Base-by-base conservation (phyloP, 176 grass and related monocot species). In the Metroxylon sagu region DNA sequence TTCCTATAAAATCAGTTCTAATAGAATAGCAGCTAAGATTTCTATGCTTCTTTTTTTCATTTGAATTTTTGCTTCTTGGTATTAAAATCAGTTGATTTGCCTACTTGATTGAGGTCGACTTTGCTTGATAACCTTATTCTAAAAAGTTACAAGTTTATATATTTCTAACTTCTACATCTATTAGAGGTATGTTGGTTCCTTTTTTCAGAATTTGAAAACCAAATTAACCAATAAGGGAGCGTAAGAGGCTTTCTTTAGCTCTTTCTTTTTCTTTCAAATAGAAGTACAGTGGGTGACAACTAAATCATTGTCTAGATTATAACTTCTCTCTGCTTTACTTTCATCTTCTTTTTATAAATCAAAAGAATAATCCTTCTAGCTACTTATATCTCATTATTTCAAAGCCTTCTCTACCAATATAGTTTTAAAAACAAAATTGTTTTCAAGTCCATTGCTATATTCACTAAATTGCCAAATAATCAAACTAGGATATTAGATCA, bases 331-430 rank as follows among this genome's bases (percentile, higher is more conserved):
- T 0, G 21, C 21, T 23, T 23, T 23, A 23, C 21, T 23, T 64
- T 61, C 3, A 69, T 50, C 81, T 78, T 91, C 88, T 66, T 82
- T 82, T 48, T 80, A 76, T 49, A 70, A 73, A 65, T 86, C 79
- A 60, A 61, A 29, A 65, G 54, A 50, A 50, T 70, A 54, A 49
- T 80, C 61, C 57, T 61, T 88, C 31, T 72, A 58, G 64, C 18
- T 80, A 75, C 31, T 71, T 73, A 71, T 51, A 52, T 76, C 77
- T 74, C 53, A 79, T 26, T 80, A 73, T 64, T 78, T 70, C 25
- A 70, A 74, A 64, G 48, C 59, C 28, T 35, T 73, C 4, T 79
- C 86, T 79, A 21, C 26, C 65, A 74, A 82, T 31, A 82, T 76
- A 60, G 65, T 58, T 76, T 78, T 88, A 49, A 63, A 57, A 72